A percentile compares a stretch with the other conserved stretches of the same genome.
phyloP scores from a whole-genome alignment of 345 rosid genomes.

The Euphorbia peplus region DNA sequence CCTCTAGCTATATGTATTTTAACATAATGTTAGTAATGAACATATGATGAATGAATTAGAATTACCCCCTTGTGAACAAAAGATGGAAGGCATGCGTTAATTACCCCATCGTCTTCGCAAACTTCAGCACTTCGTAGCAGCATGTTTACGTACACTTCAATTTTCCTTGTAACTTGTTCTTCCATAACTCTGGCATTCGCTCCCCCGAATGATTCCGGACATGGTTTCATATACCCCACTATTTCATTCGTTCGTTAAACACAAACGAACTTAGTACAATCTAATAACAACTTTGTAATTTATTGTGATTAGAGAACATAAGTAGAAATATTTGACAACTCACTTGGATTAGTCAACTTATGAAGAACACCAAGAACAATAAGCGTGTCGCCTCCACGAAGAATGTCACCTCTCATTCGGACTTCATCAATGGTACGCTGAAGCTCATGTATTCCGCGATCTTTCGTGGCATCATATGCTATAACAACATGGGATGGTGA shows the following conservation, averaged over 20 bases:
- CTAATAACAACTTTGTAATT: not conserved
- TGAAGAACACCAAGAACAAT: constrained; percentile 53
- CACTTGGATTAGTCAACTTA: constrained; percentile 50
- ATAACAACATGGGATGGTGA: constrained; percentile 39
- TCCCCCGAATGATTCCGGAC: constrained; percentile 30
- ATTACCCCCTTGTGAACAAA: no score
- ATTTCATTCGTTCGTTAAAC: constrained; percentile 11
- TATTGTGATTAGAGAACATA: no score
- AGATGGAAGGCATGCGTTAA: not conserved
- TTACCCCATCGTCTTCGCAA: constrained; percentile 50
- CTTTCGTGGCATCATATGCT: constrained; percentile 58
- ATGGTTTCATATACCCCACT: constrained; percentile 55
- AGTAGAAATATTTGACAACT: no score
- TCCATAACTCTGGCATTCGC: constrained; percentile 39
- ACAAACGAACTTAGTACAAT: not conserved
- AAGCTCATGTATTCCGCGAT: constrained; percentile 39
- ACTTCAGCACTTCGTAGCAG: constrained; percentile 42
- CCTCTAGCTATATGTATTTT: no score
- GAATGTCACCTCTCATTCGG: constrained; percentile 44
- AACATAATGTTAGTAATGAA: no score
- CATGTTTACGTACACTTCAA: constrained; percentile 39
- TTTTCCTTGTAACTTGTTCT: constrained; percentile 47
- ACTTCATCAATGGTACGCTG: constrained; percentile 27
- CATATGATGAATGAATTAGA: no score
- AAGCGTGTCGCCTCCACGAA: constrained; percentile 46